phyloP scores from a whole-genome alignment of 345 rosid species.

The Eucalyptus albens region DNA sequence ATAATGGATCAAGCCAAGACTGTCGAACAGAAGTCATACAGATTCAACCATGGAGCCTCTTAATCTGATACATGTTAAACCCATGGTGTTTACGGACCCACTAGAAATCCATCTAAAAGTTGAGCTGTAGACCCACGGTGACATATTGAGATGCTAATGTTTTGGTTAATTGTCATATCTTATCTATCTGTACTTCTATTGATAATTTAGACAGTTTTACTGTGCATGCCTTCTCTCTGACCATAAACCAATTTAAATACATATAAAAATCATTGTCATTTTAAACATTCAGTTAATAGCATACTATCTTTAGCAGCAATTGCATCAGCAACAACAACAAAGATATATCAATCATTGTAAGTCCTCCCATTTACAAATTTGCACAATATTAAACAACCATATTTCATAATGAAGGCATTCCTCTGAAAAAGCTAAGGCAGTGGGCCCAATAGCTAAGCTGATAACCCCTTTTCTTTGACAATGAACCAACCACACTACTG shows the following conservation, averaged over 20 bases:
- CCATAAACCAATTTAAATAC: neutral
- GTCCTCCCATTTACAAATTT: neutral
- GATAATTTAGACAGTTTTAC: neutral
- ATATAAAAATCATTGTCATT: neutral
- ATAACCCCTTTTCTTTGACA: neutral
- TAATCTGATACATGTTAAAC: neutral
- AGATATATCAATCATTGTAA: neutral
- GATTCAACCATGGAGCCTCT: neutral
- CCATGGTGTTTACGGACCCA: neutral
- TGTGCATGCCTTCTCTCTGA: neutral
- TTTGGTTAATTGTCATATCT: neutral
- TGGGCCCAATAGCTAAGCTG: neutral
- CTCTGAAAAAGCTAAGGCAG: neutral
- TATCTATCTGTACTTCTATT: neutral
- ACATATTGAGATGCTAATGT: neutral
- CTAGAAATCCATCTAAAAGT: neutral
- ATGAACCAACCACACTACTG: neutral
- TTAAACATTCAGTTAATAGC: neutral
- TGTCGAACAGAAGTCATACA: neutral
- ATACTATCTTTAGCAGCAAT: neutral
- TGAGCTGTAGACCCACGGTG: neutral
- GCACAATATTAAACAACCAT: neutral
- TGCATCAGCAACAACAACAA: neutral
- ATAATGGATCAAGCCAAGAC: neutral
- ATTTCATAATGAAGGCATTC: neutral